Evolutionary conservation across 352 stramenopile genomes (phyloP), one percentile per base, ranked within the genome.

Genomic region (Elongisporangium prolatum): DNA sequence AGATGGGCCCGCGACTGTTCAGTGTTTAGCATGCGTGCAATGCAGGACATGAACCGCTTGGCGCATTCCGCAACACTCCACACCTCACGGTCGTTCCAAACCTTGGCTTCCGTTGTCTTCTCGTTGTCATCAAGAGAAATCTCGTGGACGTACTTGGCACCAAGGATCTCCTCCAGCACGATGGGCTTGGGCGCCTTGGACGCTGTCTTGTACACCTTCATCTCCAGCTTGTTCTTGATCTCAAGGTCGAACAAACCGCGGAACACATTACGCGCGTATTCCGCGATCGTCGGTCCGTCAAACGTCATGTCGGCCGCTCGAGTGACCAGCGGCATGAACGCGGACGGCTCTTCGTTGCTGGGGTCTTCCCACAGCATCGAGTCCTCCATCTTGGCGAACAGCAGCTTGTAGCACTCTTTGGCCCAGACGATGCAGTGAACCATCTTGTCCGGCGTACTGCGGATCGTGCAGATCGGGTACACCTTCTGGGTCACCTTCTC

Each of bases 351-450:
- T 24, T 94, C 80, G 22, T 81, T 86, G 3, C 56, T 72, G 3
- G 82, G 80, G 59, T 89, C 84, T 56, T 96, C 88, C 80, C 89
- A 99, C 4, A 99, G 80, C 96, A 99, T 99, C 38, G 93, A 95
- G 62, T 96, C 86, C 21, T 79, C 74, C 18, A 61, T 81, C 56
- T 94, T 93, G 24, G 84, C 86, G 52, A 95, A 95, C 2, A 95
- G 65, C 50, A 95, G 68, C 66, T 95, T 95, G 70, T 92, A 95
- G 66, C 82, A 95, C 65, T 95, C 86, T 54, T 95, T 95, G 40
- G 95, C 96, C 97, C 97, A 99, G 24, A 99, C 97, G 64, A 99
- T 99, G 72, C 97, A 99, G 77, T 99, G 98, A 24, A 99, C 98
- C 59, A 98, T 98, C 80, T 99, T 99, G 70, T 97, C 95, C 0